Evolutionary conservation across 768 basidiomycete genomes (phyloP), one percentile per base, ranked within the genome.

Genomic region (Daedaleopsis sinensis): DNA sequence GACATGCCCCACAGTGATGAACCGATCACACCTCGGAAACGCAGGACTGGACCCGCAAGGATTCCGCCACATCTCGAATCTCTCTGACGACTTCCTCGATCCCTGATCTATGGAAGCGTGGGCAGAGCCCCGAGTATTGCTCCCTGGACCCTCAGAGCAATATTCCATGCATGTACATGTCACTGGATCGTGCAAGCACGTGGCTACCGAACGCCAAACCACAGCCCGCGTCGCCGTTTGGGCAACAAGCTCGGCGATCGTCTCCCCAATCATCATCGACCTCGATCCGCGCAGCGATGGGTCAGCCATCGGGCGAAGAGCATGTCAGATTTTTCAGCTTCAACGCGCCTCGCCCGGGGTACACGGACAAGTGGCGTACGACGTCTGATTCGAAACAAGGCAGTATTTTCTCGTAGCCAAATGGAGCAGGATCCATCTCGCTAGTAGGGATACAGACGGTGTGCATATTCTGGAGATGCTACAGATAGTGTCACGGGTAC

Each of bases 391-490:
- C 27, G 27, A 32, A 3, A 32, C 27, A 32, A 32, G n/a, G n/a
- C n/a, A n/a, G n/a, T n/a, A n/a, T n/a, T n/a, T n/a, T n/a, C n/a
- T n/a, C n/a, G 27, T 32, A 32, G 7, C 27, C 15, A 21, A 46
- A 21, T 21, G 44, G 44, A n/a, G 44, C 44, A 21, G 3, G 27
- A 32, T 32, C 3, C 7, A 32, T 46, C n/a, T 46, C 44, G 8
- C 44, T 46, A n/a, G 18, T 46, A n/a, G 18, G 11, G 10, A 37
- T 52, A 52, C 39, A 58, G 43, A 32, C 42, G 42, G 27, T 23
- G 48, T 47, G 46, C 55, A 47, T 52, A 42, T 24, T 43, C 23
- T 48, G 43, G 42, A 52, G 60, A 61, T 61, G 60, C 60, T 61
- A 61, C 60, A 61, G 50, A 52, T 55, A n/a, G n/a, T n/a, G n/a